Base-by-base conservation (phyloP, 352 stramenopile species). In the Phytophthora pistaciae region DNA sequence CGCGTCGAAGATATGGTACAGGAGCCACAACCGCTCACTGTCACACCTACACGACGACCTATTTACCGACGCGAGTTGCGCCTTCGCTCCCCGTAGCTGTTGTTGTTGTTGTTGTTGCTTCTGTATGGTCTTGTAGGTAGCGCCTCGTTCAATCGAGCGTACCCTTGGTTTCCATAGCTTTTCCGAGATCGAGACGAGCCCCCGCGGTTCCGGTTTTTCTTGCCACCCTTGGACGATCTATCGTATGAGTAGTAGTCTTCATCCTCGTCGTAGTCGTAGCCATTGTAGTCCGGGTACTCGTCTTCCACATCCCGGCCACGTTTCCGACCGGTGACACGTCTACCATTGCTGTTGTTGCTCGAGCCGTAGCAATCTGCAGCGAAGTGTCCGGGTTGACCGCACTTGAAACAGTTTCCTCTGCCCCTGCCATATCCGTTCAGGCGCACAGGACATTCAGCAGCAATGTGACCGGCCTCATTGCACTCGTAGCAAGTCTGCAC, bases 401-500 rank as follows among this genome's bases (percentile, higher is more conserved):
- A 88, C 44, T 87, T 88, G 59, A 84, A 88, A 73, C 79, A 89
- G 29, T 60, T 88, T 31, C 81, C 72, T 63, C 79, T 75, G 55
- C 73, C 71, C 33, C 62, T 66, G 20, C 27, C 20, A 66, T 91
- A 88, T 18, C 71, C 70, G 20, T 76, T 84, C 29, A 75, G 77
- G 13, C 82, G 72, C 13, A 69, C 44, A 10, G 87, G 83, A 65
- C 88, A 95, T 66, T 90, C 79, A 13, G 84, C 85, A 23, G 85
- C 85, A 36, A 95, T 80, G 64, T 95, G 88, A n/a, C 85, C 88
- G 18, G 78, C 44, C 59, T 85, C 78, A 53, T 91, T 82, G 61
- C 88, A 95, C 63, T 88, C 69, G 60, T 89, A 95, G 64, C 88
- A 95, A 72, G 89, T 88, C 68, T 88, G 88, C 40, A 81, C 74